Evolutionary conservation across 2,329 filamentous ascomycete genomes (phyloP), one percentile per base, ranked within the genome.

Genomic region (Pseudogymnoascus sp.): DNA sequence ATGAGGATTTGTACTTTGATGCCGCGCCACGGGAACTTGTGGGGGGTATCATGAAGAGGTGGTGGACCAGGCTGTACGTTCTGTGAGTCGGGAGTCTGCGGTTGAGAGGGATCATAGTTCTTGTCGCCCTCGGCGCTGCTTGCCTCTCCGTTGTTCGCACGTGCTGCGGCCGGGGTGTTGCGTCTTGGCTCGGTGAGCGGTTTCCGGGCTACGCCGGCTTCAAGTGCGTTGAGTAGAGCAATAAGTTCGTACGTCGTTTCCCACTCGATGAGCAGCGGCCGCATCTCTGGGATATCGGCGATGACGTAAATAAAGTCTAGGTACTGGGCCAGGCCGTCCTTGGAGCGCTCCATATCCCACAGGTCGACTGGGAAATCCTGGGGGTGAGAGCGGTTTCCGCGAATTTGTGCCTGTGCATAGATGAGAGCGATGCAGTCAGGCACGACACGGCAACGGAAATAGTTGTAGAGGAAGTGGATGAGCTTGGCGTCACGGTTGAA

Each of bases 341-440:
- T 96, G 62, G 95, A 93, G 12, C 93, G 85, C 72, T 97, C 93
- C 88, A 97, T 96, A 69, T 97, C 93, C 93, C 93, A 97, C 53
- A 91, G 82, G 68, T 97, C 95, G 1, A 97, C 86, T 0, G 93
- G 93, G 68, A 97, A 97, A 69, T 97, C 92, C 64, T 90, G 85
- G 0, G 90, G 86, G 63, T 93, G 83, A 14, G 87, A 85, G 61
- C 86, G 81, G 33, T 87, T 86, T 39, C 87, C 85, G 41, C 90
- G 87, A 35, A 97, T 96, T 70, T 96, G 89, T 14, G 90, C 90
- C 75, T 97, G 93, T 2, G 96, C 82, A 69, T 94, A 91, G 76
- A 97, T 96, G 37, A 97, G 79, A n/a, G 92, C 92, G 60, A 92
- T 90, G 14, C 91, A 96, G 70, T 97, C 92, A 0, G 93, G 93